Evolutionary conservation across 768 basidiomycete species (phyloP), one percentile per base, ranked within the genome.

Genomic region (Tulasnella sp.): DNA sequence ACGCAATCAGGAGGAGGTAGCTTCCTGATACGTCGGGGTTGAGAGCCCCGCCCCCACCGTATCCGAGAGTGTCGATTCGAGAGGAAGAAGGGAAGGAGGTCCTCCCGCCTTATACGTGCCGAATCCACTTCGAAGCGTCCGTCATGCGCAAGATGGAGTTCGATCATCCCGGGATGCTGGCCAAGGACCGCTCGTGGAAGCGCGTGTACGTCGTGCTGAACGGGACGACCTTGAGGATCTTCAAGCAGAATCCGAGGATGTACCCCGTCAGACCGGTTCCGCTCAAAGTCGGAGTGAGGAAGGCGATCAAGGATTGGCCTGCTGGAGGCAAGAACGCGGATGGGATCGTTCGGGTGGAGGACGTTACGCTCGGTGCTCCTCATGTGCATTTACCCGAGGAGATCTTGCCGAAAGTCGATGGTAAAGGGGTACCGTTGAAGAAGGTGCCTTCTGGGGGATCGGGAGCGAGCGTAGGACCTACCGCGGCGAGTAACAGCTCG

Each of bases 141-240:
- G 86, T 99, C 82, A 90, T 90, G 1, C 87, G 92, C 63, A 99
- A 99, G 83, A 86, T 95, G 88, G 97, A 99, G 83, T 98, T 99
- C 78, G 82, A 81, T 4, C 80, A 84, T 12, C 94, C 95, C 0
- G 95, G 95, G 7, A 83, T 92, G 2, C 92, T 96, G 79, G 89
- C 95, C 7, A 86, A 84, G 78, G 95, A 98, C 78, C 83, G 97
- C 62, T 92, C 94, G 77, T 99, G 97, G 97, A 86, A 91, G 73
- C 83, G 91, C 66, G 88, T 90, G 67, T 84, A 95, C 75, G 92
- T 93, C 78, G 91, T 95, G 76, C 81, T 99, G 34, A 93, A 97
- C 77, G 97, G 97, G 62, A 98, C 97, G n/a, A 83, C 84, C 74
- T 88, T 98, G 78, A 86, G 86, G 75, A 84, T 98, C 72, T 94